Conservation (phyloP, 2,329 filamentous ascomycete species). For the Pochonia chlamydosporia region DNA sequence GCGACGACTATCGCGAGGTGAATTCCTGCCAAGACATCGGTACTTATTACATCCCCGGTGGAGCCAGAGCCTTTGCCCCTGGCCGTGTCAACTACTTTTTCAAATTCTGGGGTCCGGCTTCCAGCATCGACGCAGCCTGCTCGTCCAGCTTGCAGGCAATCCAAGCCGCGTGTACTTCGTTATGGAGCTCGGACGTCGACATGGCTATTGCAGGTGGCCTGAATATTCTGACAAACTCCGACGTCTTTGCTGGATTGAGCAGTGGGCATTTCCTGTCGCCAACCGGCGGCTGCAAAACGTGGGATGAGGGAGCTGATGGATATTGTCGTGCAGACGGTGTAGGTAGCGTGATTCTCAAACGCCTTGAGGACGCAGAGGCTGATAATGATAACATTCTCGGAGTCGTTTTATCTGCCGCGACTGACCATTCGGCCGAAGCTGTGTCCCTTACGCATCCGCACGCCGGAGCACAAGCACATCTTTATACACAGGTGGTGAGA, state of each 20-base stretch:
- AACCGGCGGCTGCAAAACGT: slow-evolving; percentile 56
- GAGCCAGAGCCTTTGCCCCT: slow-evolving; percentile 42
- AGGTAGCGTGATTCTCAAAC: slow-evolving; percentile 70
- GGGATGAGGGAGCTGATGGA: slow-evolving; percentile 73
- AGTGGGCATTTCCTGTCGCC: slow-evolving; percentile 68
- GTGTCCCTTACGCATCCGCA: slow-evolving; percentile 82
- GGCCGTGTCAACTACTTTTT: slow-evolving; percentile 70
- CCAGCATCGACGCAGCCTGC: slow-evolving; percentile 70
- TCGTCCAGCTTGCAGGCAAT: slow-evolving; percentile 69
- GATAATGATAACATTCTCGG: slow-evolving; percentile 75
- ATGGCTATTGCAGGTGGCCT: slow-evolving; percentile 74
- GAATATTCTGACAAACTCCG: slow-evolving; percentile 72
- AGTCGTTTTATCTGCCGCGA: slow-evolving; percentile 67
- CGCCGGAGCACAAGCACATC: slow-evolving; percentile 64
- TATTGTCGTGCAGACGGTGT: slow-evolving; percentile 77
- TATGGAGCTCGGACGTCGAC: slow-evolving; percentile 68
- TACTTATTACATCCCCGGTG: slow-evolving; percentile 49
- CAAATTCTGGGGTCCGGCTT: slow-evolving; percentile 68
- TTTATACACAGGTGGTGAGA: slow-evolving; percentile 61
- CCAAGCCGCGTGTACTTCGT: slow-evolving; percentile 62
- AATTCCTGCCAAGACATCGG: slow-evolving; percentile 64
- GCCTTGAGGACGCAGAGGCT: slow-evolving; percentile 68
- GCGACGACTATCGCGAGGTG: slow-evolving; percentile 74
- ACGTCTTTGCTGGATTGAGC: slow-evolving; percentile 70
- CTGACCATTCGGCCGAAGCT: slow-evolving; percentile 75